Conservation (phyloP, 768 basidiomycete genomes). For the Tubosaeta sp. region DNA sequence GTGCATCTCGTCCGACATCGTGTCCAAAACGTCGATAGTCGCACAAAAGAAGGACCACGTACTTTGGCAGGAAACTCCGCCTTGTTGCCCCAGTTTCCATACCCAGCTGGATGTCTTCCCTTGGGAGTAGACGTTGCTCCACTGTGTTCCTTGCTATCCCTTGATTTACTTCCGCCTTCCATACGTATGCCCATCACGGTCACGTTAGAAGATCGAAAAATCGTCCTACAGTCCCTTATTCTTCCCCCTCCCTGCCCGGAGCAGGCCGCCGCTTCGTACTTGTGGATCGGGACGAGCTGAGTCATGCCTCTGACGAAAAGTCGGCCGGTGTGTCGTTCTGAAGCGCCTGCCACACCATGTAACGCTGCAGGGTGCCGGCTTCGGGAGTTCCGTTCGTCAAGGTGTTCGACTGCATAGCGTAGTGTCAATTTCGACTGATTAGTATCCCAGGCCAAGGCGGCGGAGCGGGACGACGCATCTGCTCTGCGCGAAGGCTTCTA, state of each 20-base stretch:
- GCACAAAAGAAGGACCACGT: neutral
- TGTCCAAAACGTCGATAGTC: constrained; percentile 3
- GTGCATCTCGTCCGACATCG: neutral
- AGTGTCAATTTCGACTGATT: neutral
- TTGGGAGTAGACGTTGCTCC: neutral
- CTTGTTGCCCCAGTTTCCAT: constrained; percentile 1
- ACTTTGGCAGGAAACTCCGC: neutral
- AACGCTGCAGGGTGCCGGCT: neutral
- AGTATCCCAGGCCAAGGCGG: neutral
- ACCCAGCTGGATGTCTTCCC: neutral
- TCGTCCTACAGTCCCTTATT: neutral
- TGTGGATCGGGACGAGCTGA: neutral
- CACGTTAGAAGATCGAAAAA: constrained; percentile 13
- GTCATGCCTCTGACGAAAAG: neutral
- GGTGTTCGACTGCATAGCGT: neutral
- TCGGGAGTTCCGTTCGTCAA: neutral
- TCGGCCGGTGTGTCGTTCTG: neutral
- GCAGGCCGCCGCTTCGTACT: neutral
- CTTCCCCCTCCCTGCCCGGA: neutral
- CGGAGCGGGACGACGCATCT: neutral
- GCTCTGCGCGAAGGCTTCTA: neutral
- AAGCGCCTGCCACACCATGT: neutral
- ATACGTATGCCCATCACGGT: constrained; percentile 6
- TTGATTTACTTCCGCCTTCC: neutral
- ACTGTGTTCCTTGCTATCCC: constrained; percentile 4